A percentile compares a stretch with the other conserved stretches of the same genome.
Conservation (phyloP, 73 alveolate genomes). For the Paramecium sexaurelia region DNA sequence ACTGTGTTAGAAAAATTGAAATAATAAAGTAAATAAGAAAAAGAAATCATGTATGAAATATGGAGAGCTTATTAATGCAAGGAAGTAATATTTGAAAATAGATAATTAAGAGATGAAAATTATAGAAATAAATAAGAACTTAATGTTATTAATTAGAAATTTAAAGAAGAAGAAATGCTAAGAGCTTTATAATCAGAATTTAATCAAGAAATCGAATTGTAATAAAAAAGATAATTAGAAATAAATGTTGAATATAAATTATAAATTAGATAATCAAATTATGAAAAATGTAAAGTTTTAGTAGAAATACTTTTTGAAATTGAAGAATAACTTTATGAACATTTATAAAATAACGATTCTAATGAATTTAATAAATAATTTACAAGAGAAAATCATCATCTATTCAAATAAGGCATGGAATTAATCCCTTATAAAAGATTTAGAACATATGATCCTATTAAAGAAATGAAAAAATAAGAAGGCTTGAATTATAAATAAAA, state of each 20-base stretch:
- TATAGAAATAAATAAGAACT: conserved; percentile 91
- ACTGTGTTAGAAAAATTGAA: conserved; percentile 83
- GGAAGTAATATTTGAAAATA: conserved; percentile 85
- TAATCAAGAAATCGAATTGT: conserved; percentile 74
- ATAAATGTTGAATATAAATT: conserved; percentile 55
- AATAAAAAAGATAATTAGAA: conserved; percentile 56
- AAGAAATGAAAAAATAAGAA: conserved; percentile 66
- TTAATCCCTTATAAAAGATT: conserved; percentile 61
- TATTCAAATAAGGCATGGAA: conserved; percentile 76
- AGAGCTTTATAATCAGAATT: conserved; percentile 80
- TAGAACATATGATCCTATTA: conserved; percentile 57
- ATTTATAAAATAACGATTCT: conserved; percentile 88
- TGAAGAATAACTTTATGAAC: conserved; percentile 91
- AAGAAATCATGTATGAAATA: conserved; percentile 91
- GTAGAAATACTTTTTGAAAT: conserved; percentile 89
- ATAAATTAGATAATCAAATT: conserved; percentile 74
- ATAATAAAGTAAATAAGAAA: conserved; percentile 90
- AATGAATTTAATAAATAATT: conserved; percentile 88
- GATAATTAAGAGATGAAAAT: conserved; percentile 93
- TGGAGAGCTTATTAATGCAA: conserved; percentile 95
- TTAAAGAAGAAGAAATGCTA: conserved; percentile 90
- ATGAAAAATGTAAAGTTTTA: conserved; percentile 78
- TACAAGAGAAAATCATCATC: conserved; percentile 93
- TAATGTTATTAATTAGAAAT: conserved; percentile 83
- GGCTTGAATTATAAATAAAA: conserved; percentile 36